Evolutionary conservation across 345 rosid genomes (phyloP), one percentile per base, ranked within the genome.

Genomic region (Rhizophora mangle): DNA sequence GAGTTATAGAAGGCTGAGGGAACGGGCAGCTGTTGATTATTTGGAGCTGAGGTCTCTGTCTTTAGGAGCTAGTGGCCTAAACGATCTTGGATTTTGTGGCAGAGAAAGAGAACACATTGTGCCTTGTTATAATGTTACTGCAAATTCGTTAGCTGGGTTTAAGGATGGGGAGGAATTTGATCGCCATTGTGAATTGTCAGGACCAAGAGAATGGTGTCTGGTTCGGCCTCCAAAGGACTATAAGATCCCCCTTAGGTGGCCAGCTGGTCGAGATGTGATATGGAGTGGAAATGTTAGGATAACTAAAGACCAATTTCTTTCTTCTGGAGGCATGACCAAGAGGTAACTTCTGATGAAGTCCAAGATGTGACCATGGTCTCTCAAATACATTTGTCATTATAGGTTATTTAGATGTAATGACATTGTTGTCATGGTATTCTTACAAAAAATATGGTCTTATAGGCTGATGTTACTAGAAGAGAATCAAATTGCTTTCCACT

Each of bases 381-480:
- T 55, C 8, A 29, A 26, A 21, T n/a, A 29, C 30, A 13, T 24
- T 39, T 39, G 31, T 55, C 57, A 53, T 56, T 73, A 43, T 54
- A 37, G 54, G 52, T 49, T 55, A 20, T 26, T 1, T 27, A 55
- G 30, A 22, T 53, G 8, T 10, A 53, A n/a, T 55, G 60, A 55
- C 15, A 55, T 55, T 55, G 18, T 22, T 55, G 5, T 37, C 43
- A 37, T 39, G 15, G 46, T 0, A 11, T 39, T 39, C 11, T 39
- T 10, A 10, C 46, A 39, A 39, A 39, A 39, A 39, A 39, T 36
- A 5, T 57, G 47, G n/a, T 27, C 8, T 55, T 69, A 43, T 70
- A 95, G 99, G 88, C 71, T 95, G 83, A 95, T 95, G 99, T 70
- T 95, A 76, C 85, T 95, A 58, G 99, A 92, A 83, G 98, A 95